Evolutionary conservation across 2,329 filamentous ascomycete genomes (phyloP), one percentile per base, ranked within the genome.

Genomic region (Penicillium sp.): DNA sequence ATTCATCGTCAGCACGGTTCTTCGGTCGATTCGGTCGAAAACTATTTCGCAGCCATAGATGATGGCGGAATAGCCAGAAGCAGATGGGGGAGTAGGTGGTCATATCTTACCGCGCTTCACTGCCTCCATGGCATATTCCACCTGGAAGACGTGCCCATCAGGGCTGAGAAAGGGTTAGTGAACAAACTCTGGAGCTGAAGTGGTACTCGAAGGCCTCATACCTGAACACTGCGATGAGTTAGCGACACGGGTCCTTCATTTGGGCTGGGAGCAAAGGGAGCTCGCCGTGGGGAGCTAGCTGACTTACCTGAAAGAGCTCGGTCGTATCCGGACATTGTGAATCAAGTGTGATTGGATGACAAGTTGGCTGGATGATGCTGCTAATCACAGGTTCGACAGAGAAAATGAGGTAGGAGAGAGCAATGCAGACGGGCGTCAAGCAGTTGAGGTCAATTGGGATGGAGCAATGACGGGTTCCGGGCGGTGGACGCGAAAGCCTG

Each of bases 131-230:
- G 94, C 94, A 85, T 99, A 99, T 84, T 99, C 94, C 71, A 99
- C 94, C 79, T 99, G 94, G 81, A 99, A 99, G 70, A 99, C 94
- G 82, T 99, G 94, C 78, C 94, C 94, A 80, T 99, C 94, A 71
- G 94, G 94, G 85, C 93, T 97, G 72, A 46, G 54, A 13, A 45
- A 45, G n/a, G 38, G 73, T 88, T 76, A 86, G 80, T 67, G 61
- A 55, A 53, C n/a, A 13, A 9, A 38, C 16, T 18, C 42, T 47
- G 40, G n/a, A 59, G 52, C 57, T 61, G 46, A 9, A 67, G 55
- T 51, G 49, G 14, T 5, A 47, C 34, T 36, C 40, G 34, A 48
- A 55, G 34, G 31, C 43, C 21, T 43, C 62, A 55, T 79, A 91
- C 88, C 88, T 91, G 79, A 97, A 97, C 75, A 96, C 92, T 96